Conservation (phyloP, 2,329 filamentous ascomycete genomes). For the Hirsutella thompsonii region DNA sequence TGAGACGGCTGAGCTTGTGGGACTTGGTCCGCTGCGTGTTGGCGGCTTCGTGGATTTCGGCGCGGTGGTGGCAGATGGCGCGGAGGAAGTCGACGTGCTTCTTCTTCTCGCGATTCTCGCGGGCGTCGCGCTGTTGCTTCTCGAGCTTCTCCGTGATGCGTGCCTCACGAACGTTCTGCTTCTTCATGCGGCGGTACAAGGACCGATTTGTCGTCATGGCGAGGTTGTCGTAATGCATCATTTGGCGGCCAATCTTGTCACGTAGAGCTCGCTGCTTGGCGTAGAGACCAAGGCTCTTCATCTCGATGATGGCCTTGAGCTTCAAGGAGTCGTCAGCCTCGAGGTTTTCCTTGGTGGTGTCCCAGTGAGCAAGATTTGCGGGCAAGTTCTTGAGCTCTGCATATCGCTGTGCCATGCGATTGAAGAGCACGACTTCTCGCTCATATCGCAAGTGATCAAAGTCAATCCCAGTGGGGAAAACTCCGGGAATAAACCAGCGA, state of each 20-base stretch:
- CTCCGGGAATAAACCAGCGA: slow-evolving; percentile 69
- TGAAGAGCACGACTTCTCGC: slow-evolving; percentile 78
- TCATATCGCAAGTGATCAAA: slow-evolving; percentile 76
- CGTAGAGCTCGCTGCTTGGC: slow-evolving; percentile 79
- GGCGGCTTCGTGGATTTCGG: slow-evolving; percentile 60
- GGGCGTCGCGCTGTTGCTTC: slow-evolving; percentile 94
- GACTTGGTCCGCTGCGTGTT: slow-evolving; percentile 58
- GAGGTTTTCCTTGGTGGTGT: slow-evolving; percentile 54
- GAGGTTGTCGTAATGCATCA: slow-evolving; percentile 91
- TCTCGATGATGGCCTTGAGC: slow-evolving; percentile 83
- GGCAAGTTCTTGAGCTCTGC: slow-evolving; percentile 72
- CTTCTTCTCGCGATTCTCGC: slow-evolving; percentile 94
- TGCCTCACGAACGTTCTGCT: slow-evolving; percentile 88
- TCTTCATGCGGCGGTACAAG: slow-evolving; percentile 88
- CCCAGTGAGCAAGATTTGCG: slow-evolving; percentile 79
- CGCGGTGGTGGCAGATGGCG: slow-evolving; percentile 70
- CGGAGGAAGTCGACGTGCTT: slow-evolving; percentile 88
- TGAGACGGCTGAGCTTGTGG: slow-evolving; percentile 78
- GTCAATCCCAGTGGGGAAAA: slow-evolving; percentile 82
- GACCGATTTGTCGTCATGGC: slow-evolving; percentile 94
- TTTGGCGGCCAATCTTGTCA: slow-evolving; percentile 76
- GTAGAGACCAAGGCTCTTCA: slow-evolving; percentile 81
- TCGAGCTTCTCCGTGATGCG: slow-evolving; percentile 97
- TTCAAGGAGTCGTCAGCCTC: slow-evolving; percentile 73
- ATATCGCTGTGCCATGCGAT: slow-evolving; percentile 76